Evolutionary conservation across 2,329 filamentous ascomycete species (phyloP).

Genomic region (Monascus ruber): DNA sequence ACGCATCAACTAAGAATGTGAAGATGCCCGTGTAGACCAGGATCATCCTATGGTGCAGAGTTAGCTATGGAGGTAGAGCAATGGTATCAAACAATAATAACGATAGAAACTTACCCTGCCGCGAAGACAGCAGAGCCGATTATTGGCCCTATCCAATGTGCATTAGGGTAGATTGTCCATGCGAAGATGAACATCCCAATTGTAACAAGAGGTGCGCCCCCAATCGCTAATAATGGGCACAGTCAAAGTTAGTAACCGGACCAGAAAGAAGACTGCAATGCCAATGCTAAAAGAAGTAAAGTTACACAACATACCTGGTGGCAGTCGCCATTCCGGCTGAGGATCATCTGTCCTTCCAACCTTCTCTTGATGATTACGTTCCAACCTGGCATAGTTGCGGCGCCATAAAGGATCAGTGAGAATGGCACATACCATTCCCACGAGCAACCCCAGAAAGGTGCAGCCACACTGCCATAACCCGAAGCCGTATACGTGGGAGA

Average conservation of each 20-base stretch:
- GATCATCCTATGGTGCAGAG: conserved; percentile 45
- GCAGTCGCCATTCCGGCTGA: conserved; percentile 80
- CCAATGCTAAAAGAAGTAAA: background rate
- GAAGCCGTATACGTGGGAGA: conserved; percentile 62
- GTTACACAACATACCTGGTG: conserved; percentile 46
- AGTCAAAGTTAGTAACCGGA: background rate
- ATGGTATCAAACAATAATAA: conserved; percentile 3
- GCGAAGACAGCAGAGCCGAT: conserved; percentile 64
- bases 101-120: conserved; percentile 45
- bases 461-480: conserved; percentile 69
- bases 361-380: conserved; percentile 25
- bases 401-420: conserved; percentile 37
- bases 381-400: conserved; percentile 31
- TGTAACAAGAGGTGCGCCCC: conserved; percentile 66
- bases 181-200: conserved; percentile 79
- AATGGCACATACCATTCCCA: conserved; percentile 37
- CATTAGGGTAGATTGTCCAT: conserved; percentile 62
- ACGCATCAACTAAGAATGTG: conserved; percentile 65
- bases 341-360: conserved; percentile 35
- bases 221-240: conserved; percentile 37
- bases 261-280: background rate
- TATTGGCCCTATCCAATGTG: conserved; percentile 68
- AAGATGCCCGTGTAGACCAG: conserved; percentile 76
- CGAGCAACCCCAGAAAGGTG: conserved; percentile 52
- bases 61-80: conserved; percentile 2